A percentile compares a stretch with the other conserved stretches of the same genome.
Conservation (phyloP, 306 rosid genomes). For the apple (Malus domestica) region DNA sequence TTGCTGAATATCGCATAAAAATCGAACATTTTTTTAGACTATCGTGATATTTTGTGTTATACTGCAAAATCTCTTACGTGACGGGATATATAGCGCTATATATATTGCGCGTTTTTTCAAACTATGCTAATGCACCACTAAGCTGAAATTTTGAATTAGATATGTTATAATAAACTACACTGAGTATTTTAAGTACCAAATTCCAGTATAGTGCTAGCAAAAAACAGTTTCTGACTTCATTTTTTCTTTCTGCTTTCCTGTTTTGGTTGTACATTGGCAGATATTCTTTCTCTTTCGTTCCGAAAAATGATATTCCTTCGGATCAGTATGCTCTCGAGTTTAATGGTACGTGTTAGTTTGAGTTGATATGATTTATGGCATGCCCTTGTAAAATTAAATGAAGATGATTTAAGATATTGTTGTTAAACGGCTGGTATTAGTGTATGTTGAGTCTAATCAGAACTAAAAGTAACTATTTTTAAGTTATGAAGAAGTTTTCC, state of each 20-base stretch:
- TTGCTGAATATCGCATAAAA: too few relatives aligned
- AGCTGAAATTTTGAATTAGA: background rate
- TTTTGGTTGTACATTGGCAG: slow-evolving; percentile 36
- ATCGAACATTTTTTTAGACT: too few relatives aligned
- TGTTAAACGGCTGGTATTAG: slow-evolving; percentile 4
- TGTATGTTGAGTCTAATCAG: background rate
- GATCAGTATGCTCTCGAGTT: slow-evolving; percentile 65
- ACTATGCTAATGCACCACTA: background rate
- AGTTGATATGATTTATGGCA: slow-evolving; percentile 3
- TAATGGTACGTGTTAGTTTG: slow-evolving; percentile 42
- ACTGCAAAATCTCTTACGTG: too few relatives aligned
- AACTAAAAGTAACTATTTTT: background rate
- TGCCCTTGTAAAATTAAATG: background rate
- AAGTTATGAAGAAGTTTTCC: background rate
- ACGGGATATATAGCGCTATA: too few relatives aligned
- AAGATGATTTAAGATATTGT: background rate
- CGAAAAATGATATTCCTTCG: slow-evolving; percentile 65
- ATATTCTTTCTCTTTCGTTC: slow-evolving; percentile 61
- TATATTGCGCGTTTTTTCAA: too few relatives aligned
- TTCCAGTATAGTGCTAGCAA: background rate
- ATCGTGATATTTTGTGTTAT: too few relatives aligned
- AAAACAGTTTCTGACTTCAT: background rate
- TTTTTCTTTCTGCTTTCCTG: background rate
- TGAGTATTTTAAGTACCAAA: background rate
- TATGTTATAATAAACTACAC: background rate